Percentiles rank a stretch among this genome's conserved stretches.
Evolutionary conservation across 2,329 filamentous ascomycete species (phyloP).

Genomic region (Aspergillus caelatus): DNA sequence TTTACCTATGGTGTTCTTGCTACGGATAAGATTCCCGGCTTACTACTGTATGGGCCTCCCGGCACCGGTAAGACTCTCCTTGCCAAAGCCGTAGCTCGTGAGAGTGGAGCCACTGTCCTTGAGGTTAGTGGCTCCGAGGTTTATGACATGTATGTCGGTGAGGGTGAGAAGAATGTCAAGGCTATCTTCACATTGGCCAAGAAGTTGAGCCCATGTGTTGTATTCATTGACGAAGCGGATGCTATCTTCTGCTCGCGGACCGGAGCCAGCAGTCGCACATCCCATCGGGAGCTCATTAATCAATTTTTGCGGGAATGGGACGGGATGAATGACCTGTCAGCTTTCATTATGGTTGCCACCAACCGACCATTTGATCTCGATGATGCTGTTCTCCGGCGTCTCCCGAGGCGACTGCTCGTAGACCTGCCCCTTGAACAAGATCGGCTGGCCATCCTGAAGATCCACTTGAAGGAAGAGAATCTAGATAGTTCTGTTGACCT

Average conservation of each 20-base stretch:
- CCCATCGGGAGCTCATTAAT: conserved; percentile 88
- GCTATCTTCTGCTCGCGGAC: conserved; percentile 81
- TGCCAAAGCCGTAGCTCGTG: conserved; percentile 66
- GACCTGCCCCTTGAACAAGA: conserved; percentile 52
- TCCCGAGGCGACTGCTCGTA: conserved; percentile 53
- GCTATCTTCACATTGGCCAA: conserved; percentile 90
- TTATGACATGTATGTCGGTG: conserved; percentile 95
- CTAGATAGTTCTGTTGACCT: conserved; percentile 47
- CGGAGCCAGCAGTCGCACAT: conserved; percentile 63
- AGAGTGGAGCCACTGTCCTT: conserved; percentile 69
- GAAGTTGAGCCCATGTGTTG: conserved; percentile 86
- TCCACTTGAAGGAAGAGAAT: conserved; percentile 53
- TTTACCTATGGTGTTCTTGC: conserved; percentile 94
- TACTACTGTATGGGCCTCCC: conserved; percentile 84
- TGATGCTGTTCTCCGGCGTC: conserved; percentile 54
- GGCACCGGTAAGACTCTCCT: conserved; percentile 66
- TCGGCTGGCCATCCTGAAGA: conserved; percentile 51
- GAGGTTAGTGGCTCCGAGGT: conserved; percentile 90
- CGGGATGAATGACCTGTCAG: conserved; percentile 77
- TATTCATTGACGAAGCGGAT: conserved; percentile 97
- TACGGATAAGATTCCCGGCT: conserved; percentile 85
- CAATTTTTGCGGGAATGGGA: conserved; percentile 98
- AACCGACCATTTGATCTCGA: conserved; percentile 96
- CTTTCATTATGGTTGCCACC: conserved; percentile 98
- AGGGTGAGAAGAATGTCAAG: conserved; percentile 93